Percentiles rank a stretch among this genome's conserved stretches.
phyloP scores from a whole-genome alignment of 257 asterid genomes.

The Leonotis leonurus region DNA sequence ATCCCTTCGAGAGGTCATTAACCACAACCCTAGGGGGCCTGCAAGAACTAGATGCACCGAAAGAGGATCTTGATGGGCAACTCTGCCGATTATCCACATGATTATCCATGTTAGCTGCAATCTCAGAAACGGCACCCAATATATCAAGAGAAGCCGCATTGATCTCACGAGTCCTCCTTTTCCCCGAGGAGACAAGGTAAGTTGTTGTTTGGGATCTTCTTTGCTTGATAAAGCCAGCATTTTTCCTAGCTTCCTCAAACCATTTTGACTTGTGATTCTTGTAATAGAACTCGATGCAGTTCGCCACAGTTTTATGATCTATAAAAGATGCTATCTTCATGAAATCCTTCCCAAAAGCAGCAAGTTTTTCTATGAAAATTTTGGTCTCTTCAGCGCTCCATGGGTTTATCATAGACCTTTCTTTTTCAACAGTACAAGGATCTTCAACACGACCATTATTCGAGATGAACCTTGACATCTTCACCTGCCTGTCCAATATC shows the following conservation, averaged over 20 bases:
- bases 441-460: conserved; percentile 76
- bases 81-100: conserved; percentile 34
- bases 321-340: conserved; percentile 70
- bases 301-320: conserved; percentile 70
- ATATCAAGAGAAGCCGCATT: conserved; percentile 76
- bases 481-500: conserved; percentile 55
- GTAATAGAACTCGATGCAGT: conserved; percentile 89
- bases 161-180: conserved; percentile 61
- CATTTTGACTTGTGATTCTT: conserved; percentile 83
- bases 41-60: conserved; percentile 30
- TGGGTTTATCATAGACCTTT: conserved; percentile 57
- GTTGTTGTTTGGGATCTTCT: conserved; percentile 42
- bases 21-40: conserved; percentile 27
- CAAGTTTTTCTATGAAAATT: conserved; percentile 62
- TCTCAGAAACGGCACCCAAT: conserved; percentile 69
- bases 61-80: conserved; percentile 24
- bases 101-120: conserved; percentile 45
- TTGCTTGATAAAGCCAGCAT: conserved; percentile 42
- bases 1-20: conserved; percentile 31
- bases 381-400: conserved; percentile 75
- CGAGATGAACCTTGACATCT: conserved; percentile 57
- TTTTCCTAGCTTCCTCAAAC: conserved; percentile 57
- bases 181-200: conserved; percentile 66
- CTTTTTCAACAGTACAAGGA: conserved; percentile 71
- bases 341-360: conserved; percentile 70